These are phyloP conservation scores for Cercophora sp. DNA, from an alignment of 495 filamentous ascomycete genomes.

Conservation along the genomic window DNA sequence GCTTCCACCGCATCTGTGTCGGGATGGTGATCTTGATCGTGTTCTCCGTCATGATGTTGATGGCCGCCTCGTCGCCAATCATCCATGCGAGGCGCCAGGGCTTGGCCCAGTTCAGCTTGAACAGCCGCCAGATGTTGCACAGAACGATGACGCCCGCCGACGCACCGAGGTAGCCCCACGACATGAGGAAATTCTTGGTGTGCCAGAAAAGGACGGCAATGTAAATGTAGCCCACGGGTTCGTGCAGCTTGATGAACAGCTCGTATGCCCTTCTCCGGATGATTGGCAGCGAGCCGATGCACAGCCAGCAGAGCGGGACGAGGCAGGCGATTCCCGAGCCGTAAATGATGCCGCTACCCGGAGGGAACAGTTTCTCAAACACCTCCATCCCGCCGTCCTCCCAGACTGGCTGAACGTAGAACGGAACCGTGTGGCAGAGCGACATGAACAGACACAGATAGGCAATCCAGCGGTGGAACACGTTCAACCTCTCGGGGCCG, in stretches of 20 bases:
- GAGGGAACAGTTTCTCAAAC: conserved; percentile 61
- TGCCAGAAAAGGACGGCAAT: conserved; percentile 93
- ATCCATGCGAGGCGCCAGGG: conserved; percentile 75
- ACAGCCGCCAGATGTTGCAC: conserved; percentile 61
- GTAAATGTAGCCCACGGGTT: conserved; percentile 75
- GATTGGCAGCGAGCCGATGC: conserved; percentile 74
- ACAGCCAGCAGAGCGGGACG: conserved; percentile 74
- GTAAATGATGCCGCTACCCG: conserved; percentile 65
- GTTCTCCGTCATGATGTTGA: conserved; percentile 84
- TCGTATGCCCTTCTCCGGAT: conserved; percentile 66
- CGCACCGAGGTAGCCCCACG: conserved; percentile 85
- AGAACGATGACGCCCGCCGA: conserved; percentile 74
- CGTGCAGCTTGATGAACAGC: conserved; percentile 75
- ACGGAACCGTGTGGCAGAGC: conserved; percentile 80
- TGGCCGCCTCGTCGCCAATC: conserved; percentile 80
- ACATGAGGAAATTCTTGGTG: conserved; percentile 84
- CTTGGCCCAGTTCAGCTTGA: conserved; percentile 82
- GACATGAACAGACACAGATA: conserved; percentile 81
- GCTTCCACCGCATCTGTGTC: conserved; percentile 87
- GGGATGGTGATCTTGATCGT: conserved; percentile 91
- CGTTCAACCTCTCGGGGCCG: conserved; percentile 86
- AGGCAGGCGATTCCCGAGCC: conserved; percentile 87
- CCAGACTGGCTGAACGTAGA: conserved; percentile 84
- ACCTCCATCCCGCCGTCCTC: conserved; percentile 65
- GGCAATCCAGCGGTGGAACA: conserved; percentile 89